phyloP scores from a whole-genome alignment of 257 asterid genomes.

The Solanum etuberosum region DNA sequence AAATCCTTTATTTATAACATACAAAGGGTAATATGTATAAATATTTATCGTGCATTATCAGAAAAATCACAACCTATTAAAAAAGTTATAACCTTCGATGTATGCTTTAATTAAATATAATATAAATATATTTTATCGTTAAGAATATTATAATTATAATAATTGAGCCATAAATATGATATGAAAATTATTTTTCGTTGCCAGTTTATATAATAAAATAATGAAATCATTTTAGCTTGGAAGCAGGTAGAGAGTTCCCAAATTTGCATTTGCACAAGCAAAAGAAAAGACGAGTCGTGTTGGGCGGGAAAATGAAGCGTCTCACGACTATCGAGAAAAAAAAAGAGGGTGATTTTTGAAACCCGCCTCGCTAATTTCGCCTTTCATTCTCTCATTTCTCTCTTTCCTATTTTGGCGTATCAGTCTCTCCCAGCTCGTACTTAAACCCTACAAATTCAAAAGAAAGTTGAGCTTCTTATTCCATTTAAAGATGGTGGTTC shows the following conservation, averaged over 20 bases:
- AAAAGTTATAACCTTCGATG: too few relatives aligned
- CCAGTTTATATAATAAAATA: neutral
- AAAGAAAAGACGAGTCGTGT: neutral
- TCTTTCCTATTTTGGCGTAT: neutral
- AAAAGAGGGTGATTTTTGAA: neutral
- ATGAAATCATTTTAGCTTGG: neutral
- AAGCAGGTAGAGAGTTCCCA: neutral
- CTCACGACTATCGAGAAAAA: neutral
- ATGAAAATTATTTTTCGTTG: neutral
- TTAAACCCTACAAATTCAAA: neutral
- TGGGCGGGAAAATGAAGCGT: neutral
- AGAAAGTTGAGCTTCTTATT: neutral
- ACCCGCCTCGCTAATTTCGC: neutral
- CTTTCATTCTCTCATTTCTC: neutral
- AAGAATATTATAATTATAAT: too few relatives aligned
- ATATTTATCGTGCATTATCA: too few relatives aligned
- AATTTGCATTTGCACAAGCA: neutral
- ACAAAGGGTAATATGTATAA: too few relatives aligned
- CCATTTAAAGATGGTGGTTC: slow-evolving; percentile 8
- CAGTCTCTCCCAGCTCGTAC: neutral
- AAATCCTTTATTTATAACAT: too few relatives aligned
- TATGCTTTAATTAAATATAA: too few relatives aligned
- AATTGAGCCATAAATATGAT: neutral
- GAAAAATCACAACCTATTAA: too few relatives aligned
- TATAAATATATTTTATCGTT: too few relatives aligned